Conservation (phyloP, 2,329 filamentous ascomycete genomes). For the Neonectria hederae region DNA sequence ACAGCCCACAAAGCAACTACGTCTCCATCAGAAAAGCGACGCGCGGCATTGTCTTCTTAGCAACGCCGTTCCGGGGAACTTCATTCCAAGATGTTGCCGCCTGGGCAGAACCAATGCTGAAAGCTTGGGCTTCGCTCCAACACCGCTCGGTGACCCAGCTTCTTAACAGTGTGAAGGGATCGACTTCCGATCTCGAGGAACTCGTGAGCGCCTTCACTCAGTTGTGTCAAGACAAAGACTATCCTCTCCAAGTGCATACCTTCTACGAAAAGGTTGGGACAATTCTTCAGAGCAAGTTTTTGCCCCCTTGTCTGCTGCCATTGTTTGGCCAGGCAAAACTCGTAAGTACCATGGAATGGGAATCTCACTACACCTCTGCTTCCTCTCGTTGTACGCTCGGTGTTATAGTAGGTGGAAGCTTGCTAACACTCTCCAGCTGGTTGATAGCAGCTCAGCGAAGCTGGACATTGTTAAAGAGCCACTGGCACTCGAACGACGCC, state of each 20-base stretch:
- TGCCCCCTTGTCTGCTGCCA: neutral
- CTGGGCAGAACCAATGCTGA: neutral
- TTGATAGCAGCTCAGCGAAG: neutral
- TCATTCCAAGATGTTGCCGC: neutral
- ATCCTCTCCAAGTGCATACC: neutral
- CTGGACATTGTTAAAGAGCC: neutral
- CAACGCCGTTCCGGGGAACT: neutral
- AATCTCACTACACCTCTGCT: neutral
- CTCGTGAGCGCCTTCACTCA: neutral
- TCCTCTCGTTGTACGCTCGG: neutral
- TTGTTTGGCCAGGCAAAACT: neutral
- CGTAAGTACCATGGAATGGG: neutral
- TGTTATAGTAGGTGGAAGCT: neutral
- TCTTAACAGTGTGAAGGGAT: neutral
- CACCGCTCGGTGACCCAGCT: neutral
- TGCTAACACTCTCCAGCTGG: too few relatives aligned
- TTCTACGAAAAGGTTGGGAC: neutral
- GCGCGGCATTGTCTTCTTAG: neutral
- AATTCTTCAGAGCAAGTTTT: neutral
- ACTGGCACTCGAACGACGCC: neutral
- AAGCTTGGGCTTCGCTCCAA: neutral
- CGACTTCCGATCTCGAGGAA: neutral
- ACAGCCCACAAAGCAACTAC: neutral
- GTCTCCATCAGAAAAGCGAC: neutral
- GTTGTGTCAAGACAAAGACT: neutral